A percentile compares a stretch with the other conserved stretches of the same genome.
phyloP scores from a whole-genome alignment of 371 early-diverging fungal genomes.

The Entomophthora muscae region DNA sequence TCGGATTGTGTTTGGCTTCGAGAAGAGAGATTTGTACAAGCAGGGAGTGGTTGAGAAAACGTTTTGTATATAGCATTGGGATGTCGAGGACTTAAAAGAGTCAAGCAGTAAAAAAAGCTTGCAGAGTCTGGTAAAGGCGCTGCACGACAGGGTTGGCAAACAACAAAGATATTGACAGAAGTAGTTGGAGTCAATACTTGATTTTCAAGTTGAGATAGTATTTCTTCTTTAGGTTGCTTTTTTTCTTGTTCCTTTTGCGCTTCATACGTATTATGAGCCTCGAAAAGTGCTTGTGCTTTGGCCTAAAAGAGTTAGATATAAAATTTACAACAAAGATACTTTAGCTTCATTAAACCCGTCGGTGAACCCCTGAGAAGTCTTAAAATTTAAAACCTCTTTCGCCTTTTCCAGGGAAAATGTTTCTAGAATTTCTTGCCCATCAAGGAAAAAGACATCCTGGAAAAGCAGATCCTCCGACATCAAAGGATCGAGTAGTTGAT shows the following conservation, averaged over 20 bases:
- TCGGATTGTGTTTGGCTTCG: background rate
- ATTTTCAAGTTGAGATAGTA: background rate
- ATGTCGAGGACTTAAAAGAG: background rate
- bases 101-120: background rate
- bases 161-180: background rate
- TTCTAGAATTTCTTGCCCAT: background rate
- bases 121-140: background rate
- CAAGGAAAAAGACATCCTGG: background rate
- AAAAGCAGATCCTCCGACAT: background rate
- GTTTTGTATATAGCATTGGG: background rate
- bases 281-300: background rate
- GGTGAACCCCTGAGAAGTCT: background rate
- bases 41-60: background rate
- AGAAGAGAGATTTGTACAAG: background rate
- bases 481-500: background rate
- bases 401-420: background rate
- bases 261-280: background rate
- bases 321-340: background rate
- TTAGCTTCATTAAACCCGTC: conserved; percentile 1
- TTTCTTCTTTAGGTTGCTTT: background rate
- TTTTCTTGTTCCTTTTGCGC: background rate
- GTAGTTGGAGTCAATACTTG: background rate
- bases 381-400: background rate
- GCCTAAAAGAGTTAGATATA: background rate
- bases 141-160: background rate